Conservation (phyloP, 805 yeast species). For the Cyberlindnera saturnus region DNA sequence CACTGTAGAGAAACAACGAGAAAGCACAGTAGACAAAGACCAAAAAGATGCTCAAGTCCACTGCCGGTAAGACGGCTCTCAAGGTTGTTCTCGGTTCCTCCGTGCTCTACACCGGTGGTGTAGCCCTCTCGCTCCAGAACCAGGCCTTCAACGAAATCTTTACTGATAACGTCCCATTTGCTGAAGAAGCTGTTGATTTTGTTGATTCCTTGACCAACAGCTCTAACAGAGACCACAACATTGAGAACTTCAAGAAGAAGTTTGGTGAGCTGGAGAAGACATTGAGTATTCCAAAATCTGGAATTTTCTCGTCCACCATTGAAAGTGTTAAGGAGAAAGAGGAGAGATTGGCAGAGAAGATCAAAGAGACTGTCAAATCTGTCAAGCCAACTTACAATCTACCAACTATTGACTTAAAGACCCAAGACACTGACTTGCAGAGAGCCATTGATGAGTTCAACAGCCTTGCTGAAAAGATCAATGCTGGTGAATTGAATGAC, state of each 20-base stretch:
- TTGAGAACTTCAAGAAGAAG: constrained; percentile 32
- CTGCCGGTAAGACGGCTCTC: constrained; percentile 27
- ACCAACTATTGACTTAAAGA: constrained; percentile 25
- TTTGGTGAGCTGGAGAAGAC: constrained; percentile 34
- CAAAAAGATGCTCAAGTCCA: constrained; percentile 21
- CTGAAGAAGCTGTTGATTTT: constrained; percentile 45
- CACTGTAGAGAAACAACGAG: not conserved
- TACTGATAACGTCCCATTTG: constrained; percentile 59
- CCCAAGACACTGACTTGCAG: constrained; percentile 24
- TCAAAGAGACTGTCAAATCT: constrained; percentile 10
- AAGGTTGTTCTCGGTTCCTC: constrained; percentile 28
- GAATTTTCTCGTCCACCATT: constrained; percentile 30
- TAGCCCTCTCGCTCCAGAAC: constrained; percentile 48
- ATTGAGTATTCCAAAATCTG: constrained; percentile 33
- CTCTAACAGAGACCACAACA: constrained; percentile 22
- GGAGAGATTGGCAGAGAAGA: constrained; percentile 7
- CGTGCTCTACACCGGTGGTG: constrained; percentile 51
- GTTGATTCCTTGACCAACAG: constrained; percentile 34
- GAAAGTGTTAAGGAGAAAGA: constrained; percentile 18
- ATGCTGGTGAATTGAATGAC: constrained; percentile 17
- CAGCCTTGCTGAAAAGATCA: constrained; percentile 16
- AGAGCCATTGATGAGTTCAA: constrained; percentile 22
- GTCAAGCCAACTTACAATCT: constrained; percentile 7
- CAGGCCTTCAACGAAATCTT: constrained; percentile 58
- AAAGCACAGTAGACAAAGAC: not conserved